Percentiles rank a stretch among this genome's conserved stretches.
Evolutionary conservation across 805 yeast genomes (phyloP).

Genomic region (Yamadazyma ubonensis): DNA sequence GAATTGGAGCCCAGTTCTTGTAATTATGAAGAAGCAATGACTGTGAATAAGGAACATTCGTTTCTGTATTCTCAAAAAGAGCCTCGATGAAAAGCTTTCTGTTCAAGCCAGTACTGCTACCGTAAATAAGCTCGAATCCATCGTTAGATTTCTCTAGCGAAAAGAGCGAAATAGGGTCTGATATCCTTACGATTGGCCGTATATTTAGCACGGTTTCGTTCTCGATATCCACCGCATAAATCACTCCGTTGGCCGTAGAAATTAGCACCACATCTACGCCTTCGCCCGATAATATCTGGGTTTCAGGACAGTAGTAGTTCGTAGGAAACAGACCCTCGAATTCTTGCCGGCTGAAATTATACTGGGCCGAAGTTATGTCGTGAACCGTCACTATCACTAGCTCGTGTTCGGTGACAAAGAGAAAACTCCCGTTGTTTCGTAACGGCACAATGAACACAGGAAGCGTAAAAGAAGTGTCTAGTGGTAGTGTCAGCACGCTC

Average conservation of each 20-base stretch:
- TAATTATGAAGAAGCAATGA: slow-evolving; percentile 28
- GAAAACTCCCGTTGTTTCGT: slow-evolving; percentile 32
- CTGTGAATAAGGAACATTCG: slow-evolving; percentile 19
- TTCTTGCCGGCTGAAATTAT: slow-evolving; percentile 25
- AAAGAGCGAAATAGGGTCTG: slow-evolving; percentile 36
- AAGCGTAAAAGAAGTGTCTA: slow-evolving; percentile 38
- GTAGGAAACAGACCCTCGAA: slow-evolving; percentile 42
- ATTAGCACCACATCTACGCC: slow-evolving; percentile 28
- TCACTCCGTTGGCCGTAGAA: slow-evolving; percentile 34
- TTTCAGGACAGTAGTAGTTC: slow-evolving; percentile 28
- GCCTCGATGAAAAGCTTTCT: slow-evolving; percentile 32
- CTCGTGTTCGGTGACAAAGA: slow-evolving; percentile 36
- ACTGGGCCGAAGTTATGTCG: slow-evolving; percentile 49
- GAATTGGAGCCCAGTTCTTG: slow-evolving; percentile 49
- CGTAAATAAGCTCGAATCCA: slow-evolving; percentile 29
- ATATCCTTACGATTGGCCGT: slow-evolving; percentile 33
- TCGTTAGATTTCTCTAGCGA: slow-evolving; percentile 23
- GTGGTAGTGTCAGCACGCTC: slow-evolving; percentile 37
- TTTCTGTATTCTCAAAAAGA: slow-evolving; percentile 18
- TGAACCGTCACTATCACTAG: slow-evolving; percentile 40
- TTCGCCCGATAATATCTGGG: slow-evolving; percentile 15
- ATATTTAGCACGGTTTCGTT: slow-evolving; percentile 18
- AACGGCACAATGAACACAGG: slow-evolving; percentile 46
- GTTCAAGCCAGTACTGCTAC: slow-evolving; percentile 42
- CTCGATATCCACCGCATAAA: slow-evolving; percentile 28